Percentiles rank a stretch among this genome's conserved stretches.
phyloP scores from a whole-genome alignment of 169 alveolate genomes.

The Perkinsus marinus region DNA sequence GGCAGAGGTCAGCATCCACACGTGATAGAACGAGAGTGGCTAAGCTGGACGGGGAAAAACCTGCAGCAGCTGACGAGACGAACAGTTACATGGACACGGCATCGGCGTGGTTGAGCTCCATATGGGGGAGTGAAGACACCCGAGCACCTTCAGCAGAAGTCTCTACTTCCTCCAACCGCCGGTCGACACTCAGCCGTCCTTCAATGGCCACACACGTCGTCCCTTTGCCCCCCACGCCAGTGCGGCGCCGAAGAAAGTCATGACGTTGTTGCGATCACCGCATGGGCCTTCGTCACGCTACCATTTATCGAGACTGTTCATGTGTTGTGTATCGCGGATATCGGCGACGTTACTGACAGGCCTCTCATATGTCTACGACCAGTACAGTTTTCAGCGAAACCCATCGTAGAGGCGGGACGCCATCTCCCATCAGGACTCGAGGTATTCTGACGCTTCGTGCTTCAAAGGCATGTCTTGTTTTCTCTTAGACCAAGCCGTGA shows the following conservation, averaged over 20 bases:
- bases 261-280: background rate
- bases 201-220: background rate
- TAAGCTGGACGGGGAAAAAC: background rate
- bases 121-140: background rate
- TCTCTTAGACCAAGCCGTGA: background rate
- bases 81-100: background rate
- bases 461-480: background rate
- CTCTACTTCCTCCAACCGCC: background rate
- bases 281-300: background rate
- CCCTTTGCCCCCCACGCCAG: background rate
- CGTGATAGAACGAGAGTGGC: background rate
- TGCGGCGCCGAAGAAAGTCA: background rate
- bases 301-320: background rate
- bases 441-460: background rate
- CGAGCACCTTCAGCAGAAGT: background rate
- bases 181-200: background rate
- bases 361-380: background rate
- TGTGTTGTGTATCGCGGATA: background rate
- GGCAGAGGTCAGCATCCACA: background rate
- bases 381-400: background rate
- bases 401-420: background rate
- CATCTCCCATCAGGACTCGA: background rate
- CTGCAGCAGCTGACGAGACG: background rate
- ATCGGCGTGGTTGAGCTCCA: background rate
- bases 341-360: background rate